These are phyloP conservation scores for Podospora comata DNA, from an alignment of 495 filamentous ascomycete genomes.

Conservation along the genomic window DNA sequence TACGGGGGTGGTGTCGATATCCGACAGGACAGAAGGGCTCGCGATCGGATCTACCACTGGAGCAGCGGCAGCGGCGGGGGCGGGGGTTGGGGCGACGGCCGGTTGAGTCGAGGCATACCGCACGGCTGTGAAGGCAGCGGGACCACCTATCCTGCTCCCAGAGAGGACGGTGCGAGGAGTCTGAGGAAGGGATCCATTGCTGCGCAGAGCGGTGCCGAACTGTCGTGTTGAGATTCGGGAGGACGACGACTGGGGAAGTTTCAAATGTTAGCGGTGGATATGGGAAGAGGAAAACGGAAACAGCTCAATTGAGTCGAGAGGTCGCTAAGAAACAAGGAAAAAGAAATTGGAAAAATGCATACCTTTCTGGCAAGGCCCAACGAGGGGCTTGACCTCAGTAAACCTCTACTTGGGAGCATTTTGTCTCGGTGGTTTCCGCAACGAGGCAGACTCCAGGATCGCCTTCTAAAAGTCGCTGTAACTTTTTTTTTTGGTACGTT, in stretches of 20 bases:
- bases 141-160: conserved; percentile 23
- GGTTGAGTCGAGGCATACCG: conserved; percentile 38
- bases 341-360: conserved; percentile 9
- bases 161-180: conserved; percentile 1
- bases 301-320: neutral
- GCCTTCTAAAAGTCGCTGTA: neutral
- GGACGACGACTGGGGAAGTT: conserved; percentile 15
- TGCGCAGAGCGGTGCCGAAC: conserved; percentile 33
- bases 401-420: conserved; percentile 55
- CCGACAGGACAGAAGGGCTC: conserved; percentile 15
- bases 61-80: conserved; percentile 10
- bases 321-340: neutral
- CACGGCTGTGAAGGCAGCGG: conserved; percentile 16
- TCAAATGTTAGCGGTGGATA: conserved; percentile 5
- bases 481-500: neutral
- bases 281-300: neutral
- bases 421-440: conserved; percentile 19
- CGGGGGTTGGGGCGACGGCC: conserved; percentile 6
- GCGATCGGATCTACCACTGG: neutral
- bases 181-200: conserved; percentile 1
- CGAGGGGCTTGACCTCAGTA: conserved; percentile 42
- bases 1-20: conserved; percentile 19
- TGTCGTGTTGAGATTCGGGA: conserved; percentile 22
- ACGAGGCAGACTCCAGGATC: neutral
- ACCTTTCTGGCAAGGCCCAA: conserved; percentile 39